Percentiles rank a stretch among this genome's conserved stretches.
phyloP scores from a whole-genome alignment of 805 yeast genomes.

The Candida arabinofermentans region DNA sequence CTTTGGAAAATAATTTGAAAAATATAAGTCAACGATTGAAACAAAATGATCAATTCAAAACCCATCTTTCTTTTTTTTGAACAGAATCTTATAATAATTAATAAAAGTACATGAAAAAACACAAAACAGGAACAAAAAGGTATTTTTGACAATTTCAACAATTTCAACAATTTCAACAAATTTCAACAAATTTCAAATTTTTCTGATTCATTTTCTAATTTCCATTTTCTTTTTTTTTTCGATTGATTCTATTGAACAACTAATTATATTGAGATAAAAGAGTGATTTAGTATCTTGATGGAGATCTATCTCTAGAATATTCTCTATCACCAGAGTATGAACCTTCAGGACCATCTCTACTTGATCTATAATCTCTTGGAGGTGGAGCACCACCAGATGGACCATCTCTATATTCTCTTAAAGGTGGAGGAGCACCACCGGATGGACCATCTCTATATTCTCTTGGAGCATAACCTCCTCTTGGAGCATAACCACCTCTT shows the following conservation, averaged over 20 bases:
- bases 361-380: slow-evolving; percentile 27
- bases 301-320: slow-evolving; percentile 69
- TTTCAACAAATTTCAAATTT: too few species aligned
- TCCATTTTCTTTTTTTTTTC: not conserved
- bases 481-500: slow-evolving; percentile 16
- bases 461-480: slow-evolving; percentile 28
- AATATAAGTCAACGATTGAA: too few species aligned
- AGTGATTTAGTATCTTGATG: slow-evolving; percentile 55
- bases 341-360: slow-evolving; percentile 34
- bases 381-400: slow-evolving; percentile 27
- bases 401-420: slow-evolving; percentile 24
- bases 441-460: too few species aligned
- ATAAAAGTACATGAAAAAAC: not conserved
- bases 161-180: not conserved
- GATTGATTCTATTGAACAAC: not conserved
- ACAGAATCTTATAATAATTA: not conserved
- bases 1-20: too few species aligned
- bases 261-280: not conserved
- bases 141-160: too few species aligned
- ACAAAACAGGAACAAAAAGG: too few species aligned
- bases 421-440: slow-evolving; percentile 24
- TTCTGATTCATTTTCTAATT: too few species aligned
- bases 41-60: not conserved
- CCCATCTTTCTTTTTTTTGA: too few species aligned
- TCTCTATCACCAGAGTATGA: slow-evolving; percentile 40